Evolutionary conservation across 352 stramenopile genomes (phyloP).

Genomic region (Thraustotheca clavata): DNA sequence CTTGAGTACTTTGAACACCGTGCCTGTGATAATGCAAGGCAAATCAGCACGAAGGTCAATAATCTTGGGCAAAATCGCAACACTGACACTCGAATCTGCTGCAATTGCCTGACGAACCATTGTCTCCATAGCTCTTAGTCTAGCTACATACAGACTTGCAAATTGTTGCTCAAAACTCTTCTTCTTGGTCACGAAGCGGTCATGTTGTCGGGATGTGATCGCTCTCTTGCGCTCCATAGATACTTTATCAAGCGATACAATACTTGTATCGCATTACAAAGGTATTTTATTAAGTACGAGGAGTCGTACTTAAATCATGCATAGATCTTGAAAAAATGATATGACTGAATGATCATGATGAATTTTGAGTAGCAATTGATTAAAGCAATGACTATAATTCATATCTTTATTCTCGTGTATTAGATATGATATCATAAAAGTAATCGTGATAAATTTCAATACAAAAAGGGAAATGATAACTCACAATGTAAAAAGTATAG

Average conservation of each 20-base stretch:
- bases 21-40: slow-evolving; percentile 71
- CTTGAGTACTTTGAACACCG: slow-evolving; percentile 70
- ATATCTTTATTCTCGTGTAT: too few relatives aligned
- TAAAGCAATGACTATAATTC: too few relatives aligned
- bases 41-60: slow-evolving; percentile 61
- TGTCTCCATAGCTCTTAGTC: slow-evolving; percentile 59
- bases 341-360: too few relatives aligned
- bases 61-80: slow-evolving; percentile 52
- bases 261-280: neutral
- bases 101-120: slow-evolving; percentile 36
- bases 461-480: too few relatives aligned
- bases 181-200: slow-evolving; percentile 79
- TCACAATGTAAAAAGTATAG: too few relatives aligned
- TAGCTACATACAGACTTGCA: slow-evolving; percentile 86
- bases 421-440: too few relatives aligned
- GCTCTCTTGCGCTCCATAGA: neutral
- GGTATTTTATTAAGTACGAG: neutral
- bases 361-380: too few relatives aligned
- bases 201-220: neutral
- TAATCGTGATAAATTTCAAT: too few relatives aligned
- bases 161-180: slow-evolving; percentile 85
- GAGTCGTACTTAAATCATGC: neutral
- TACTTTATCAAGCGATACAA: neutral
- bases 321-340: too few relatives aligned
- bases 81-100: slow-evolving; percentile 24